Percentiles rank a stretch among this genome's conserved stretches.
These are phyloP conservation scores for Oryza nivara DNA, from an alignment of 176 grass and related monocot genomes.

Conservation along the genomic window DNA sequence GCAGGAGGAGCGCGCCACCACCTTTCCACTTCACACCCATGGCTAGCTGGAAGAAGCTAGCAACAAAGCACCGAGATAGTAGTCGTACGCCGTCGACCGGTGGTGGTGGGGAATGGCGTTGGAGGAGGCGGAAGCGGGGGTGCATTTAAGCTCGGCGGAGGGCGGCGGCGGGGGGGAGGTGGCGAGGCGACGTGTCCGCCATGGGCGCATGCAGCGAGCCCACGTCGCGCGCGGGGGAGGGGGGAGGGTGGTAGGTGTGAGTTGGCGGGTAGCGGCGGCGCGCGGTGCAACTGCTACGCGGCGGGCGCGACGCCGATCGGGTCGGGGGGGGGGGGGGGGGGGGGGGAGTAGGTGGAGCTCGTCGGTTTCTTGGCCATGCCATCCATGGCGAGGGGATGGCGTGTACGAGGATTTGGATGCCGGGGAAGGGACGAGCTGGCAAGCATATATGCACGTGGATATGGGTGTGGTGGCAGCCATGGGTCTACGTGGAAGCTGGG, in stretches of 20 bases:
- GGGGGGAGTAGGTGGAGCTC: slow-evolving; percentile 14
- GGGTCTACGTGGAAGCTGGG: too few relatives aligned
- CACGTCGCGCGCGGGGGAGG: slow-evolving; percentile 14
- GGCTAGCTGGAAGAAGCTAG: neutral
- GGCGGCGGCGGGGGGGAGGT: neutral
- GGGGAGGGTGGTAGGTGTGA: neutral
- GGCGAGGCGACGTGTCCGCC: neutral
- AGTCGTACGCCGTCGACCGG: neutral
- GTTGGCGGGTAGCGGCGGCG: slow-evolving; percentile 11
- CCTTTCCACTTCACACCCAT: slow-evolving; percentile 22
- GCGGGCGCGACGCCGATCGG: neutral
- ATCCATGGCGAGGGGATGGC: too few relatives aligned
- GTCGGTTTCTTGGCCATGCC: neutral
- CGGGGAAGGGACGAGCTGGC: too few relatives aligned
- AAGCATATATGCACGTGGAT: too few relatives aligned
- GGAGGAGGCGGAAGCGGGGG: neutral
- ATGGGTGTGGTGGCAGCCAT: too few relatives aligned
- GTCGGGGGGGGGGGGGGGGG: too few relatives aligned
- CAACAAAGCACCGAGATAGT: too few relatives aligned
- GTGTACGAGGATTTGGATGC: too few relatives aligned
- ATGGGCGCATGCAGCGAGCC: slow-evolving; percentile 6
- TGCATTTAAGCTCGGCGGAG: slow-evolving; percentile 13
- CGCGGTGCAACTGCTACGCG: neutral
- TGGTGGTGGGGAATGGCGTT: neutral
- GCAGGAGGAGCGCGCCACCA: neutral